Evolutionary conservation across 139 green algal species (phyloP).

Genomic region (Astrephomene gubernaculifera): DNA sequence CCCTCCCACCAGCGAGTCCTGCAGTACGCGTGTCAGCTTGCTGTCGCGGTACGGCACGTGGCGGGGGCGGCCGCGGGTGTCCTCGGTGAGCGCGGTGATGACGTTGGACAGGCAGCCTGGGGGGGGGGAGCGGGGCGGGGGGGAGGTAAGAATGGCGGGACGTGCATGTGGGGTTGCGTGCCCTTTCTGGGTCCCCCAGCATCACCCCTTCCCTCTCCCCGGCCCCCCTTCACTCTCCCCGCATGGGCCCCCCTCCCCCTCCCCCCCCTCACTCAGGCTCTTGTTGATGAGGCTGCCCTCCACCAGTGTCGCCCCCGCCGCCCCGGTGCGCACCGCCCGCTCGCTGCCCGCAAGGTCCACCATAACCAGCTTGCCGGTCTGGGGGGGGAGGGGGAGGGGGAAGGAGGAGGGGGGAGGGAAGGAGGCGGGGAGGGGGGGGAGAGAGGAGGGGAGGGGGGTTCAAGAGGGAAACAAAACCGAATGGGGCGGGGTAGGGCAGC

Average conservation of each 20-base stretch:
- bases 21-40: constrained; percentile 81
- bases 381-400: not conserved
- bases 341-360: constrained; percentile 87
- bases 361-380: constrained; percentile 79
- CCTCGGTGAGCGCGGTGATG: constrained; percentile 82
- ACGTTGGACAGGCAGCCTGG: constrained; percentile 79
- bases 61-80: constrained; percentile 5
- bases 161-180: no score
- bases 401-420: not conserved
- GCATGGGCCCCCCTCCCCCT: not conserved
- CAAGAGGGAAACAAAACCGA: not conserved
- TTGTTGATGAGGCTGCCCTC: constrained; percentile 91
- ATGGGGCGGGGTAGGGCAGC: not conserved
- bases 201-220: not conserved
- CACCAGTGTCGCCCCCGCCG: constrained; percentile 65
- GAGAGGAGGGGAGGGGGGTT: not conserved
- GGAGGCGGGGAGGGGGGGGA: not conserved
- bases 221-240: not conserved
- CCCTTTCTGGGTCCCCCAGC: not conserved
- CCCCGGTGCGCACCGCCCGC: constrained; percentile 71
- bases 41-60: constrained; percentile 83
- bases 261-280: constrained; percentile 60
- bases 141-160: not conserved
- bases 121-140: not conserved
- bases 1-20: constrained; percentile 73